These are phyloP conservation scores for Cladosporium halotolerans DNA, from an alignment of 2,329 filamentous ascomycete species.

Conservation along the genomic window DNA sequence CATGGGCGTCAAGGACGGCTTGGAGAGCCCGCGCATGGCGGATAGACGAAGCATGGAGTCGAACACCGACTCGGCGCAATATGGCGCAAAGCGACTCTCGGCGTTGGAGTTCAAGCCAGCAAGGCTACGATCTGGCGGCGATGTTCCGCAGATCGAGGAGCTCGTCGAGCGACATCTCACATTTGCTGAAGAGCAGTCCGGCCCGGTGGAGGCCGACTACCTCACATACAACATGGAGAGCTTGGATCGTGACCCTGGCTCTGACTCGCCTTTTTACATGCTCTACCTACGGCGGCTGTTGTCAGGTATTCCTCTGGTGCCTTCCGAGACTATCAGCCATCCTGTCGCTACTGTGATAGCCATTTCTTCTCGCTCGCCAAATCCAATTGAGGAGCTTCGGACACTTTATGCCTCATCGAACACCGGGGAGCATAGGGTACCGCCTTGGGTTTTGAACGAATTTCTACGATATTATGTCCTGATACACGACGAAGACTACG, in stretches of 20 bases:
- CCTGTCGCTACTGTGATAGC: slow-evolving; percentile 92
- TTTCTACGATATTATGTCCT: slow-evolving; percentile 94
- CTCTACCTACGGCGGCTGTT: slow-evolving; percentile 78
- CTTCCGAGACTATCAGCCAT: slow-evolving; percentile 90
- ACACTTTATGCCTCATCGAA: slow-evolving; percentile 81
- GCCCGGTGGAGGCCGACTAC: slow-evolving; percentile 34
- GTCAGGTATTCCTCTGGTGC: slow-evolving; percentile 68
- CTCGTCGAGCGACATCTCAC: slow-evolving; percentile 73
- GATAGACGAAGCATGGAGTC: slow-evolving; percentile 35
- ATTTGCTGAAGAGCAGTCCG: slow-evolving; percentile 58
- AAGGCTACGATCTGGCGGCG: slow-evolving; percentile 39
- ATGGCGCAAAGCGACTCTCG: slow-evolving; percentile 21
- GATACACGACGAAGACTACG: slow-evolving; percentile 91
- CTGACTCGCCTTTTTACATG: slow-evolving; percentile 61
- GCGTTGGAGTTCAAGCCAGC: slow-evolving; percentile 32
- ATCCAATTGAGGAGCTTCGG: slow-evolving; percentile 80
- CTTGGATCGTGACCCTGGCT: slow-evolving; percentile 11
- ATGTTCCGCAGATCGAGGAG: slow-evolving; percentile 67
- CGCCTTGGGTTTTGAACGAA: slow-evolving; percentile 82
- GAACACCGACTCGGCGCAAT: slow-evolving; percentile 17
- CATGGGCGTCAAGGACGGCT: slow-evolving; percentile 57
- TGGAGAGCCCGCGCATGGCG: slow-evolving; percentile 33
- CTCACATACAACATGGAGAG: slow-evolving; percentile 32
- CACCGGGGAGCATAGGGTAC: slow-evolving; percentile 65
- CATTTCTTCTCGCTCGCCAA: slow-evolving; percentile 79